These are phyloP conservation scores for Teratosphaeria zuluensis DNA, from an alignment of 2,329 filamentous ascomycete genomes.

Conservation along the genomic window DNA sequence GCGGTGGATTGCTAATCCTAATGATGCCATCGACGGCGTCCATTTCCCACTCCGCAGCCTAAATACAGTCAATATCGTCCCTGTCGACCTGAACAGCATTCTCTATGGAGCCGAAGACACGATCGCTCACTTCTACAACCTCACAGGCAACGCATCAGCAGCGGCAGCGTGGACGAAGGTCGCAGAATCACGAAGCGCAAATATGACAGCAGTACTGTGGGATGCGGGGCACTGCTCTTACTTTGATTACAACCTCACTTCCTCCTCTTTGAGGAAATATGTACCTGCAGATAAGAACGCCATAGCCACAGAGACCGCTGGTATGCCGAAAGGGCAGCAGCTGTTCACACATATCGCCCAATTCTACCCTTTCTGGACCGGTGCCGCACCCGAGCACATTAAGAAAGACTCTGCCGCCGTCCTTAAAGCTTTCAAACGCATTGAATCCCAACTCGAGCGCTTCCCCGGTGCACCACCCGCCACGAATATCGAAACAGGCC, in stretches of 20 bases:
- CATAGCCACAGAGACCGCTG: constrained; percentile 31
- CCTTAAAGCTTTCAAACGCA: constrained; percentile 43
- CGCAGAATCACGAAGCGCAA: constrained; percentile 47
- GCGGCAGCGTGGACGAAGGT: constrained; percentile 41
- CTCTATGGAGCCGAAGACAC: constrained; percentile 55
- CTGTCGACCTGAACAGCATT: constrained; percentile 60
- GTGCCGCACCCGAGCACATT: constrained; percentile 49
- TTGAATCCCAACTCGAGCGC: constrained; percentile 43
- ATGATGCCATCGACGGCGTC: constrained; percentile 49
- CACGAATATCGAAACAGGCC: constrained; percentile 50
- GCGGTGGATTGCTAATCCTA: constrained; percentile 49
- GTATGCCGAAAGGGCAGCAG: constrained; percentile 47
- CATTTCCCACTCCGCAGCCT: constrained; percentile 58
- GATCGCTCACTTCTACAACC: constrained; percentile 46
- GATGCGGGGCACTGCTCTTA: constrained; percentile 53
- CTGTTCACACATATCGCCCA: constrained; percentile 50
- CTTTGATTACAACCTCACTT: constrained; percentile 61
- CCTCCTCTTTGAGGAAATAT: constrained; percentile 46
- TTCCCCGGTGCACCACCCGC: constrained; percentile 51
- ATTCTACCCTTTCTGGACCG: constrained; percentile 61
- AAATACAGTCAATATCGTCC: constrained; percentile 49
- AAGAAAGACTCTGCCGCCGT: constrained; percentile 51
- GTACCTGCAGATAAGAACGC: constrained; percentile 41
- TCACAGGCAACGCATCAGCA: constrained; percentile 41
- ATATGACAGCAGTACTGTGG: constrained; percentile 57